Percentiles rank a stretch among this genome's conserved stretches.
Conservation (phyloP, 2,329 filamentous ascomycete species). For the Diaporthe humulicola region DNA sequence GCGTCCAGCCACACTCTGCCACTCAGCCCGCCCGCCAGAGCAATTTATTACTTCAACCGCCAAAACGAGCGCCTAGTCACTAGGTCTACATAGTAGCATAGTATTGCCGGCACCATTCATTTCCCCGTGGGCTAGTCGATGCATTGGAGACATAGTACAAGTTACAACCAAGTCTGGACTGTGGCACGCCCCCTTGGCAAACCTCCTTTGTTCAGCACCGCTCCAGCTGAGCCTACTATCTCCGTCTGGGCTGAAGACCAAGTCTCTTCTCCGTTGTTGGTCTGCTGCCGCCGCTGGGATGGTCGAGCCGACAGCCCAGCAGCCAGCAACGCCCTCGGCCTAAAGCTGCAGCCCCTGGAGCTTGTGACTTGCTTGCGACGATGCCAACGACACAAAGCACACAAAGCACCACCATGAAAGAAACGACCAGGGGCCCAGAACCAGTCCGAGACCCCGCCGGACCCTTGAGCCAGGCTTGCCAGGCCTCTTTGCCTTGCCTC, state of each 20-base stretch:
- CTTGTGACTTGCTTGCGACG: not conserved
- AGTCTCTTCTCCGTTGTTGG: not conserved
- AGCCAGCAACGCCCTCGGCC: not conserved
- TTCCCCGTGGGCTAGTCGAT: conserved; percentile 17
- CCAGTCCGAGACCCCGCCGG: conserved; percentile 16
- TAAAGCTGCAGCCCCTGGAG: conserved; percentile 4
- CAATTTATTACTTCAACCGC: conserved; percentile 23
- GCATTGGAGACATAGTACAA: not conserved
- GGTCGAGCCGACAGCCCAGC: not conserved
- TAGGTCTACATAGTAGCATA: not conserved
- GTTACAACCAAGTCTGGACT: not conserved
- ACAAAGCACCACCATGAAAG: conserved; percentile 19
- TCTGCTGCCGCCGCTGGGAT: not conserved
- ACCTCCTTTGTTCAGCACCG: conserved; percentile 19
- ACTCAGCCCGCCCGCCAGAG: not conserved
- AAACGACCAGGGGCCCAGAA: not conserved
- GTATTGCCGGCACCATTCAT: not conserved
- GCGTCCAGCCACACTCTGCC: conserved; percentile 4
- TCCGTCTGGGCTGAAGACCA: conserved; percentile 4
- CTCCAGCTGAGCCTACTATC: conserved; percentile 13
- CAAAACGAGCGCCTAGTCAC: conserved; percentile 9
- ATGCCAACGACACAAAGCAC: not conserved
- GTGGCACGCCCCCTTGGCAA: conserved; percentile 4
- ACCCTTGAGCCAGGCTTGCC: conserved; percentile 17
- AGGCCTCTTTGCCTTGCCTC: conserved; percentile 18